Evolutionary conservation across 2,329 filamentous ascomycete genomes (phyloP).

Genomic region (Epichloe glyceriae): DNA sequence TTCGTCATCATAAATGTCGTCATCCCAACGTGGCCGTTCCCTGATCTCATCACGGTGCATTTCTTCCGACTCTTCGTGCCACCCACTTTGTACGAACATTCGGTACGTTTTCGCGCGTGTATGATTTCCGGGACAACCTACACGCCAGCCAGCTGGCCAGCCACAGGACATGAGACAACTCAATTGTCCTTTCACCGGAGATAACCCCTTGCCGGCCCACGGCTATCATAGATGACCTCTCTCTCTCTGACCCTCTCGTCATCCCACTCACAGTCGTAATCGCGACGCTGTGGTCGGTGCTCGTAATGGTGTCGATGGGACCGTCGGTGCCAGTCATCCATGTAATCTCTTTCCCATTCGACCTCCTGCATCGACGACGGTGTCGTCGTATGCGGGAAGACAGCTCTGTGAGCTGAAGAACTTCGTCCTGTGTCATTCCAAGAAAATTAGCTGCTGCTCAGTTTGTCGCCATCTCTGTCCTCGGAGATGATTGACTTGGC

Average conservation of each 20-base stretch:
- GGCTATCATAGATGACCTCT: slow-evolving; percentile 51
- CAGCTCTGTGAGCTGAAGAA: slow-evolving; percentile 68
- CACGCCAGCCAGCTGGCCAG: neutral
- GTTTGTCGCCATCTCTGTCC: neutral
- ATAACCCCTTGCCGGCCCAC: slow-evolving; percentile 16
- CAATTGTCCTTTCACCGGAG: slow-evolving; percentile 9
- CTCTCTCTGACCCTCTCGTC: slow-evolving; percentile 55
- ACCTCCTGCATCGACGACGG: slow-evolving; percentile 40
- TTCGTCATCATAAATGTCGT: neutral
- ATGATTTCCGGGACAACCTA: neutral
- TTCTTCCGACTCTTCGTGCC: neutral
- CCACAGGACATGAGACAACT: neutral
- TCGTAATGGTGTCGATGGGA: slow-evolving; percentile 23
- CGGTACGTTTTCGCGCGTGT: neutral
- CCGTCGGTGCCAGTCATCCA: slow-evolving; percentile 35
- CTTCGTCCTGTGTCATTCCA: slow-evolving; percentile 57
- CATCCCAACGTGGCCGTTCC: neutral
- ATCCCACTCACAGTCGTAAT: slow-evolving; percentile 28
- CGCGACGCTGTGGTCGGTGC: slow-evolving; percentile 12
- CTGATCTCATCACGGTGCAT: neutral
- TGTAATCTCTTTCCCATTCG: slow-evolving; percentile 46
- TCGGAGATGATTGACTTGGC: neutral
- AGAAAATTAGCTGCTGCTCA: neutral
- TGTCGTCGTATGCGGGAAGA: slow-evolving; percentile 68
- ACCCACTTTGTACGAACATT: no score